Conservation (phyloP, 2,329 filamentous ascomycete genomes). For the Curvularia verruculosa region DNA sequence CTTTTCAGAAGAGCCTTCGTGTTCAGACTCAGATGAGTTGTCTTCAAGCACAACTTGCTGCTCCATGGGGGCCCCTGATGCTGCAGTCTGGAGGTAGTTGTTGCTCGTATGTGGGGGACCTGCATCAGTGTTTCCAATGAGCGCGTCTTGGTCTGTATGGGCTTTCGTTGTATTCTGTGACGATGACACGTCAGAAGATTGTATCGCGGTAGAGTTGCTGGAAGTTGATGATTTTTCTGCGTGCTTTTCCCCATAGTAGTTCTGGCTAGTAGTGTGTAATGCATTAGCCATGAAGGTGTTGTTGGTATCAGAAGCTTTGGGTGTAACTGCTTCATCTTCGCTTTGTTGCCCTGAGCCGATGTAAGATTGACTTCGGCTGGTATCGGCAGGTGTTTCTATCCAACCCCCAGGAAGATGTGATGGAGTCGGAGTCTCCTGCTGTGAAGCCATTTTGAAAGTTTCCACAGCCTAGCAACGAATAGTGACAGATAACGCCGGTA, state of each 20-base stretch:
- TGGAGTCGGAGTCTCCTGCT: constrained; percentile 43
- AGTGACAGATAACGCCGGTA: not conserved
- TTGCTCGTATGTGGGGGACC: not conserved
- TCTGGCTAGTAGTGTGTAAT: constrained; percentile 24
- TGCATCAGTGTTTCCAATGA: not conserved
- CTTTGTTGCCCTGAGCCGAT: constrained; percentile 21
- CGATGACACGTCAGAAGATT: constrained; percentile 6
- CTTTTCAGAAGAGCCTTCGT: constrained; percentile 31
- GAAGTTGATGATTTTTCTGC: constrained; percentile 19
- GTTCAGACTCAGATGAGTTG: constrained; percentile 29
- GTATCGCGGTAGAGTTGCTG: constrained; percentile 20
- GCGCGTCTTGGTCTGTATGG: not conserved
- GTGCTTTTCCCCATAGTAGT: constrained; percentile 18
- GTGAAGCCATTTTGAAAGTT: constrained; percentile 31
- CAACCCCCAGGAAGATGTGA: constrained; percentile 45
- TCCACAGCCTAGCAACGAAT: constrained; percentile 4
- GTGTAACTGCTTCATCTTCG: constrained; percentile 8
- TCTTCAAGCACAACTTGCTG: constrained; percentile 24
- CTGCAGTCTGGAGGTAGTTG: constrained; percentile 3
- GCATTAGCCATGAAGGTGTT: constrained; percentile 27
- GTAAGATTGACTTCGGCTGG: constrained; percentile 32
- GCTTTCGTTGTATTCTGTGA: constrained; percentile 4
- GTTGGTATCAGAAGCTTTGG: constrained; percentile 3
- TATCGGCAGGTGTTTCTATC: constrained; percentile 44
- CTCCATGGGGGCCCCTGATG: constrained; percentile 14